Evolutionary conservation across 225 moss, liverwort and hornwort species (phyloP).

Genomic region (Pseudoscleropodium purum): DNA sequence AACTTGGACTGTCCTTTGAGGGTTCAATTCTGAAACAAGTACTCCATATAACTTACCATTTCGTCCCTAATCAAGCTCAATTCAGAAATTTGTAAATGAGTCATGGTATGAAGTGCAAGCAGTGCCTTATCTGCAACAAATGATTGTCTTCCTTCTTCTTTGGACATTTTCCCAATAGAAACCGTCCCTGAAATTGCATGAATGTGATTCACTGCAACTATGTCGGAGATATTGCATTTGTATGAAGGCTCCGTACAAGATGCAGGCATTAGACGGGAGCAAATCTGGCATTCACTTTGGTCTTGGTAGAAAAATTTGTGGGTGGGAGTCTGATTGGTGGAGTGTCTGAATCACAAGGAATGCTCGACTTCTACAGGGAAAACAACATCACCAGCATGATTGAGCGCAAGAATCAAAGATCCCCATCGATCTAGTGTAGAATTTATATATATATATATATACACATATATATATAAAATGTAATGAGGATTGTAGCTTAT

Average conservation of each 20-base stretch:
- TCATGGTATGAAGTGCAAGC: background rate
- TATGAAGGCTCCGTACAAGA: background rate
- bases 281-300: background rate
- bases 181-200: background rate
- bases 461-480: too few relatives aligned
- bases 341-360: slow-evolving; percentile 38
- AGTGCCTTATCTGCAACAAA: background rate
- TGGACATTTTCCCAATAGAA: background rate
- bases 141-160: background rate
- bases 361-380: slow-evolving; percentile 33
- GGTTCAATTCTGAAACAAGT: too few relatives aligned
- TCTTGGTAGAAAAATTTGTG: background rate
- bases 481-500: background rate
- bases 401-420: too few relatives aligned
- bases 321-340: slow-evolving; percentile 47
- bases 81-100: background rate
- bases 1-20: background rate
- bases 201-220: background rate
- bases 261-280: background rate
- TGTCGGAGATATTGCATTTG: background rate
- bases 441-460: too few relatives aligned
- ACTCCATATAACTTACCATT: background rate
- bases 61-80: too few relatives aligned
- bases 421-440: slow-evolving; percentile 9
- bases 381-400: slow-evolving; percentile 25